Evolutionary conservation across 2,329 filamentous ascomycete genomes (phyloP), one percentile per base, ranked within the genome.

Genomic region (Arthrobotrys pseudoclavata): DNA sequence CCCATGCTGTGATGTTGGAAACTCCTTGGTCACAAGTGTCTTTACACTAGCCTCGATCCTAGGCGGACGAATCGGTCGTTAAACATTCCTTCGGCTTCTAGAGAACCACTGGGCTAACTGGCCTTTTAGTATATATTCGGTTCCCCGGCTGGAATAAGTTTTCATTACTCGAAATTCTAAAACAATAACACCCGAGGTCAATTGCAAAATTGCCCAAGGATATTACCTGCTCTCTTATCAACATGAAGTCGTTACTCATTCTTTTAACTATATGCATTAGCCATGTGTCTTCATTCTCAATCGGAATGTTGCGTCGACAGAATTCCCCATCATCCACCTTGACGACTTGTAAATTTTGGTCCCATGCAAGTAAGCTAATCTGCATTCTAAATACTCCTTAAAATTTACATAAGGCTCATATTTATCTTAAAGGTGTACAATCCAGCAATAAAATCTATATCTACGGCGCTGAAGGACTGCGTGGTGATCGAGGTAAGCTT

Each of bases 291-390:
- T 47, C 45, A 13, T 63, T 60, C 9, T 24, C 74, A 7, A 29
- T 57, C 42, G 45, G 67, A n/a, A 24, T 71, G 18, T 0, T 40
- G 2, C 24, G 42, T 62, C 67, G 67, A 4, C 60, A 70, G 48
- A 47, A 22, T 18, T 7, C 42, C 13, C n/a, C 18, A n/a, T 15
- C 48, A n/a, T 20, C n/a, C 12, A 63, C 57, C 34, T 22, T 68
- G 15, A 66, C 60, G n/a, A 10, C 22, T 13, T 77, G 74, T 34
- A 67, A 37, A 57, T 48, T 77, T 24, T 71, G 67, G 67, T 45
- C 74, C 1, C 74, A 77, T 31, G 74, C 74, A 9, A 77, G 74
- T 77, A 71, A 63, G 67, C 63, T 22, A n/a, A 50, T n/a, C 12
- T 31, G 13, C 1, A 15, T 3, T 13, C 9, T 40, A 15, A 40